A percentile compares a stretch with the other conserved stretches of the same genome.
These are phyloP conservation scores for Phytophthora citrophthora DNA, from an alignment of 352 stramenopile species.

Conservation along the genomic window DNA sequence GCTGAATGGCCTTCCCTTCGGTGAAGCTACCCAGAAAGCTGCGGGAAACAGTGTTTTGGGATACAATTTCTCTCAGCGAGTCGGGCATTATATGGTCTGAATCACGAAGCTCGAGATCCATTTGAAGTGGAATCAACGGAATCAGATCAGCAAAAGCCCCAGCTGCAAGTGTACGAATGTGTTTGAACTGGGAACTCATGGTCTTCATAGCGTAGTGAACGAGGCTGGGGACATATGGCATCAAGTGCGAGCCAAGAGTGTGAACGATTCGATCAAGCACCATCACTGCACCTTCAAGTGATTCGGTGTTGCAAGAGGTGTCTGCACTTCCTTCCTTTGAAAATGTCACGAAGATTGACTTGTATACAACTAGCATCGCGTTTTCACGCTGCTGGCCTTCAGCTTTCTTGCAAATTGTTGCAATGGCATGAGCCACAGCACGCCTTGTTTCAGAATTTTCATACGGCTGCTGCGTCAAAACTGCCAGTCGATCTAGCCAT, in stretches of 20 bases:
- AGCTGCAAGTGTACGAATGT: slow-evolving; percentile 55
- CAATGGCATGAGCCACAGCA: slow-evolving; percentile 49
- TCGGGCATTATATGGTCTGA: slow-evolving; percentile 7
- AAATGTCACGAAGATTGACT: slow-evolving; percentile 51
- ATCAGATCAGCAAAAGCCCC: slow-evolving; percentile 76
- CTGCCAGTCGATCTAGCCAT: slow-evolving; percentile 50
- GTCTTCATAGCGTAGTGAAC: slow-evolving; percentile 73
- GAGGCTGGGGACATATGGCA: slow-evolving; percentile 69
- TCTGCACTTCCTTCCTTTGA: neutral
- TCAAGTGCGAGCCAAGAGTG: slow-evolving; percentile 39
- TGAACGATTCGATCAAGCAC: slow-evolving; percentile 63
- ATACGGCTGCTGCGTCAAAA: slow-evolving; percentile 36
- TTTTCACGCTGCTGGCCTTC: slow-evolving; percentile 31
- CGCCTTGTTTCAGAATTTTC: slow-evolving; percentile 32
- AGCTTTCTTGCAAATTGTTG: slow-evolving; percentile 51
- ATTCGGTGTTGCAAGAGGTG: slow-evolving; percentile 10
- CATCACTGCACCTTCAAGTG: slow-evolving; percentile 53
- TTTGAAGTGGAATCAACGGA: slow-evolving; percentile 74
- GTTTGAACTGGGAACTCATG: slow-evolving; percentile 56
- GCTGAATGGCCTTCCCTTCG: slow-evolving; percentile 60
- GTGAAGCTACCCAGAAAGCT: slow-evolving; percentile 70
- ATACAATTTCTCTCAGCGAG: slow-evolving; percentile 35
- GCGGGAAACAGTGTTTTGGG: slow-evolving; percentile 67
- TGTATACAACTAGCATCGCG: slow-evolving; percentile 62
- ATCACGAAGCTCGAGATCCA: slow-evolving; percentile 57